Conservation (phyloP, 306 rosid species). For the Malus asiatica region DNA sequence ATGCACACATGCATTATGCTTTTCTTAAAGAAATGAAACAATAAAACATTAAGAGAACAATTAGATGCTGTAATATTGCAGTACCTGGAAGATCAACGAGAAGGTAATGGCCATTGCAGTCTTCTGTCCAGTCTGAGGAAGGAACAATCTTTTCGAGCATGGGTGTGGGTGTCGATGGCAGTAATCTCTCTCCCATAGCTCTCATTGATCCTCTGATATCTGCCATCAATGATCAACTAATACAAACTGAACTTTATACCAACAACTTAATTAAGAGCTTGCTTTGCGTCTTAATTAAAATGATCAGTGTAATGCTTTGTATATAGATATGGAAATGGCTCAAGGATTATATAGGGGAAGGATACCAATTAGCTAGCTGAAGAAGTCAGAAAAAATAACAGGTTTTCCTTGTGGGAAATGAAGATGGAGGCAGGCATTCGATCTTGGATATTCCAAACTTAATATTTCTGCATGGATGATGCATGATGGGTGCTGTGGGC, state of each 20-base stretch:
- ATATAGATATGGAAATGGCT: not conserved
- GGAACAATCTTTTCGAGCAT: constrained; percentile 38
- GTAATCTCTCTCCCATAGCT: constrained; percentile 8
- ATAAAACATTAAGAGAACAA: not conserved
- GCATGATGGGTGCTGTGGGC: not conserved
- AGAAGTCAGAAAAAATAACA: not conserved
- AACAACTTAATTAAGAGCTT: not conserved
- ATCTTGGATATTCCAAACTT: constrained; percentile 47
- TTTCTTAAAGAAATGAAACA: not conserved
- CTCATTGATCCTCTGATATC: constrained; percentile 16
- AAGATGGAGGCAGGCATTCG: constrained; percentile 7
- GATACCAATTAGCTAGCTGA: not conserved
- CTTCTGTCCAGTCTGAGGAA: constrained; percentile 51
- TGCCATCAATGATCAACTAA: constrained; percentile 32
- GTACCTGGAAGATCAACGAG: constrained; percentile 74
- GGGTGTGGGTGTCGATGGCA: not conserved
- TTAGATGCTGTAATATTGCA: not conserved
- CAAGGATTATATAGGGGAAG: not conserved
- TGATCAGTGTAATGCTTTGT: not conserved
- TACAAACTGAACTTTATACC: not conserved
- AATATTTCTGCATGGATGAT: constrained; percentile 1
- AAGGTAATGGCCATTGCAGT: constrained; percentile 46
- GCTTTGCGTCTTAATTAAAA: constrained; percentile 4
- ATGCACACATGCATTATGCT: not conserved
- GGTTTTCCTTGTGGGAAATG: constrained; percentile 33